Evolutionary conservation across 106 monocot species (phyloP), one percentile per base, ranked within the genome.

Genomic region (Ottelia alismoides): DNA sequence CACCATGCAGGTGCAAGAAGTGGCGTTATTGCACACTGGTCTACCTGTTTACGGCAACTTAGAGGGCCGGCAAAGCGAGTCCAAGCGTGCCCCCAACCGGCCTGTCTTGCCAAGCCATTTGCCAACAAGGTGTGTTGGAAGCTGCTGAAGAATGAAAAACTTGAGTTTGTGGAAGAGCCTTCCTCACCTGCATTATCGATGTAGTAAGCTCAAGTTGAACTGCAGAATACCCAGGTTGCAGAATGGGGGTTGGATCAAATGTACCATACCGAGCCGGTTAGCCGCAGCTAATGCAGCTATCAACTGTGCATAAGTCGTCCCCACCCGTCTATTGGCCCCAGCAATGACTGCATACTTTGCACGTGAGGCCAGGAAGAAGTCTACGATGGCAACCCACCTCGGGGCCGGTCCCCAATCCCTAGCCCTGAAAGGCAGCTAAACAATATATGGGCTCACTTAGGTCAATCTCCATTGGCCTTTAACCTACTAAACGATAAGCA

Each of bases 331-430:
- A 32, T 96, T 81, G 24, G 96, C 96, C 52, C 84, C 89, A 59
- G 96, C 81, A 51, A 96, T 63, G 57, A 96, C 78, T 44, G 85
- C 85, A 74, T 81, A 61, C 49, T 82, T 85, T 18, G 89, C 96
- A 45, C 73, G 88, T 21, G 88, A 73, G 35, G 89, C 96, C 55
- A 96, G 79, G 58, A 96, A 96, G 72, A 96, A 96, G 60, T 96
- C 96, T 5, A 85, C 96, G 48, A 96, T 82, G 26, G 96, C 96
- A 18, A 82, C 89, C 96, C 96, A 96, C 56, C 96, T 89, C 45
- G 96, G 96, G 23, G 96, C 84, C 1, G 96, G 89, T 25, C 96
- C 96, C 96, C 96, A 96, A 56, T 96, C n/a, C n/a, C n/a, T n/a
- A n/a, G n/a, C n/a, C n/a, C n/a, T n/a, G n/a, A n/a, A n/a, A n/a